These are phyloP conservation scores for Colletotrichum cereale DNA, from an alignment of 2,329 filamentous ascomycete genomes.

Conservation along the genomic window DNA sequence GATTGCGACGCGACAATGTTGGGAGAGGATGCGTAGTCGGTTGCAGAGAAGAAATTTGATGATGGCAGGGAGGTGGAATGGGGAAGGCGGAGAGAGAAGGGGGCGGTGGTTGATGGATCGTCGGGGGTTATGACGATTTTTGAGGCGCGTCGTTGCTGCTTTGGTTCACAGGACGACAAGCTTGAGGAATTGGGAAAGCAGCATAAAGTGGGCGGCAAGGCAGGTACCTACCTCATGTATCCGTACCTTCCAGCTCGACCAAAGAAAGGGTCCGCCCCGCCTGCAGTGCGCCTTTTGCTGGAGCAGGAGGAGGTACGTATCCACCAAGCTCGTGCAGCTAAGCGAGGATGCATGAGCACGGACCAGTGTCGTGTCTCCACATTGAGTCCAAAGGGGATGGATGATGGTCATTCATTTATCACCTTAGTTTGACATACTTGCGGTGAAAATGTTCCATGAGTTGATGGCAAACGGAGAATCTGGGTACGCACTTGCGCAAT, in stretches of 20 bases:
- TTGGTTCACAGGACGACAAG: conserved; percentile 40
- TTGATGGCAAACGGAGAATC: background rate
- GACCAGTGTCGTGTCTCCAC: conserved; percentile 24
- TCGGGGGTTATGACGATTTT: conserved; percentile 40
- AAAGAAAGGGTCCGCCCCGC: conserved; percentile 1
- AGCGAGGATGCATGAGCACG: conserved; percentile 27
- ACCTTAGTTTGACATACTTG: no score
- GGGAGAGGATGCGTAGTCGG: background rate
- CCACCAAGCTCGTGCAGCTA: background rate
- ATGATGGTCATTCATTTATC: background rate
- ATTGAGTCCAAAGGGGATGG: background rate
- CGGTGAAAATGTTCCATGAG: background rate
- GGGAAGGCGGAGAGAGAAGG: conserved; percentile 27
- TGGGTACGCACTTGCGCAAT: background rate
- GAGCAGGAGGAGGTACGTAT: conserved; percentile 11
- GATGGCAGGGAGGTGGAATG: conserved; percentile 22
- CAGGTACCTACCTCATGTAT: background rate
- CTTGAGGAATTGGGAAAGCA: conserved; percentile 8
- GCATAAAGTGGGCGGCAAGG: background rate
- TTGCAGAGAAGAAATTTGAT: conserved; percentile 25
- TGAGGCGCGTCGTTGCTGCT: conserved; percentile 38
- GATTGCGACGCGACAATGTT: background rate
- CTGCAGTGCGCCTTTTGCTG: background rate
- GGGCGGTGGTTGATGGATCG: conserved; percentile 29
- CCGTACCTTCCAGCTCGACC: background rate